These are phyloP conservation scores for Elsinoe perseae DNA, from an alignment of 2,329 filamentous ascomycete genomes.

Conservation along the genomic window DNA sequence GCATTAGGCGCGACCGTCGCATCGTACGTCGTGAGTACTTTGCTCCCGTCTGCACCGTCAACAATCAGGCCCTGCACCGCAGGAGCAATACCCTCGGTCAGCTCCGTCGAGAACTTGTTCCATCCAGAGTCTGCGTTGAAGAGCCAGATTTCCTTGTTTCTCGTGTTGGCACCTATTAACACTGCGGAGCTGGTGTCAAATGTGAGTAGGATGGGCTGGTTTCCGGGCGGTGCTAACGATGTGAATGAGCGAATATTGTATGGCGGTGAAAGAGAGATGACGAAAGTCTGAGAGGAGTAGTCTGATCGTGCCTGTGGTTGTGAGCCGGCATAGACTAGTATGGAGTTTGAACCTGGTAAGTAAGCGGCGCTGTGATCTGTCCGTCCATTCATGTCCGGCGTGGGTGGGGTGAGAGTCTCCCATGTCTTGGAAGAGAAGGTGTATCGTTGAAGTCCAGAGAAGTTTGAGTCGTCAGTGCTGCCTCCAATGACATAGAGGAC, in stretches of 20 bases:
- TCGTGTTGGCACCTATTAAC: slow-evolving; percentile 63
- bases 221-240: slow-evolving; percentile 53
- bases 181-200: slow-evolving; percentile 66
- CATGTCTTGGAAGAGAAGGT: slow-evolving; percentile 50
- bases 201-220: slow-evolving; percentile 62
- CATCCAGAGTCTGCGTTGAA: slow-evolving; percentile 60
- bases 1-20: slow-evolving; percentile 64
- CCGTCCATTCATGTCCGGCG: slow-evolving; percentile 57
- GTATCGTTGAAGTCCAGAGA: slow-evolving; percentile 68
- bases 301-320: slow-evolving; percentile 49
- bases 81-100: slow-evolving; percentile 42
- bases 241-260: slow-evolving; percentile 54
- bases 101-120: slow-evolving; percentile 56
- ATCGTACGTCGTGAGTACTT: slow-evolving; percentile 71
- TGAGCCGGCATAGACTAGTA: slow-evolving; percentile 74
- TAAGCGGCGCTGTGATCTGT: slow-evolving; percentile 69
- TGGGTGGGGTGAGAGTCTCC: slow-evolving; percentile 47
- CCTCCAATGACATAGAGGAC: slow-evolving; percentile 80
- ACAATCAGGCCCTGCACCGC: slow-evolving; percentile 51
- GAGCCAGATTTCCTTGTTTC: slow-evolving; percentile 62
- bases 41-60: slow-evolving; percentile 66
- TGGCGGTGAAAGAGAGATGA: slow-evolving; percentile 59
- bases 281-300: slow-evolving; percentile 66
- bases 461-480: slow-evolving; percentile 47
- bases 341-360: slow-evolving; percentile 59